Evolutionary conservation across 2,329 filamentous ascomycete genomes (phyloP).

Genomic region (Talaromyces verruculosus): DNA sequence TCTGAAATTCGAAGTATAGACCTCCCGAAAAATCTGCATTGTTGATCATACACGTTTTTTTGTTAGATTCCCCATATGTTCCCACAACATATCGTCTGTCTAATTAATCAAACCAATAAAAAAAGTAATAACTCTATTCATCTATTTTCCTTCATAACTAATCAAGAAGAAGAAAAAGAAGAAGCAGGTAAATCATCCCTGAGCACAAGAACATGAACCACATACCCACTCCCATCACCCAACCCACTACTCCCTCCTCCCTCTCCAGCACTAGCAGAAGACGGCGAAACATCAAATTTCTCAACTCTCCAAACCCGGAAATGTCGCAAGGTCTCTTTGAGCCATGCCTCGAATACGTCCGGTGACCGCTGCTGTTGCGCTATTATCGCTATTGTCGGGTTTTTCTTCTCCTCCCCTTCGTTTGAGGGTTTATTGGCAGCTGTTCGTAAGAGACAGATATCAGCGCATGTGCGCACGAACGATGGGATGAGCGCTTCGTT

Average conservation of each 20-base stretch:
- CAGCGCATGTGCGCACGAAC: slow-evolving; percentile 76
- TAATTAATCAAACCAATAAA: not conserved
- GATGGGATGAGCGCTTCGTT: slow-evolving; percentile 83
- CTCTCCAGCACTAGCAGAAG: not conserved
- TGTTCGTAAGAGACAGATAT: slow-evolving; percentile 64
- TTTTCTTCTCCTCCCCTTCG: slow-evolving; percentile 22
- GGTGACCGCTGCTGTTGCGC: slow-evolving; percentile 86
- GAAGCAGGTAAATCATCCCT: slow-evolving; percentile 28
- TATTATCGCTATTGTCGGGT: slow-evolving; percentile 71
- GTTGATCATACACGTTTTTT: not conserved
- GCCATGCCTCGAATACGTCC: slow-evolving; percentile 81
- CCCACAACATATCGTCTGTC: not conserved
- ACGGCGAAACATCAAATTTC: slow-evolving; percentile 28
- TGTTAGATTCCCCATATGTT: slow-evolving; percentile 23
- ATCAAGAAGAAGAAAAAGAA: not conserved
- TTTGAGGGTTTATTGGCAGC: not conserved
- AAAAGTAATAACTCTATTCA: not conserved
- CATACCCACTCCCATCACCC: slow-evolving; percentile 68
- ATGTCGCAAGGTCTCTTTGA: slow-evolving; percentile 62
- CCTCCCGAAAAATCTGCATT: not conserved
- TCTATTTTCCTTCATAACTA: not conserved
- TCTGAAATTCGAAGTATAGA: slow-evolving; percentile 16
- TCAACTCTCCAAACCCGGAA: slow-evolving; percentile 77
- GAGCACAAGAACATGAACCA: slow-evolving; percentile 75
- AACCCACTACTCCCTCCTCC: slow-evolving; percentile 47